Percentiles rank a stretch among this genome's conserved stretches.
These are phyloP conservation scores for Beta vulgaris DNA, from an alignment of 148 eudicot species.

Conservation along the genomic window DNA sequence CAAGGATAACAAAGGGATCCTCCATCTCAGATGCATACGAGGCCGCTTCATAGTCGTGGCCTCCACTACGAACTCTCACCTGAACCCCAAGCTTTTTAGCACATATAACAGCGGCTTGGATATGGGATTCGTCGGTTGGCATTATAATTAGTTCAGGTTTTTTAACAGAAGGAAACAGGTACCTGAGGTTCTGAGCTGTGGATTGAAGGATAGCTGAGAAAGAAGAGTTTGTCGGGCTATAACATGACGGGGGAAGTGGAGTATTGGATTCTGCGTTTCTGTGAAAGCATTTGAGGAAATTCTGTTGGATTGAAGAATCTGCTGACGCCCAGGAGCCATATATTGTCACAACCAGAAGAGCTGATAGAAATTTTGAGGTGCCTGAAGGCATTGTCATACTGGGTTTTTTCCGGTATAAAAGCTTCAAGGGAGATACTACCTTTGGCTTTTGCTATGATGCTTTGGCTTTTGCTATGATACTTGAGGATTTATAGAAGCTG, in stretches of 20 bases:
- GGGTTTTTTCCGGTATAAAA: slow-evolving; percentile 1
- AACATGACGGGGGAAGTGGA: slow-evolving; percentile 32
- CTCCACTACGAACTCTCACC: slow-evolving; percentile 47
- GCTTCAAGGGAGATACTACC: not conserved
- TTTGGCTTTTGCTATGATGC: slow-evolving; percentile 4
- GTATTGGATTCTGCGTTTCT: slow-evolving; percentile 15
- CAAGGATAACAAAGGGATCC: slow-evolving; percentile 40
- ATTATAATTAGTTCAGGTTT: slow-evolving; percentile 34
- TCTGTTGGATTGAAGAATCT: slow-evolving; percentile 9
- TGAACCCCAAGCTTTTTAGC: slow-evolving; percentile 31
- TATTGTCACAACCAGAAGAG: slow-evolving; percentile 21
- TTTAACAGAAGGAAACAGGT: slow-evolving; percentile 30
- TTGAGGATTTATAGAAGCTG: slow-evolving; percentile 25
- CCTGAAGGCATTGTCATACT: slow-evolving; percentile 20
- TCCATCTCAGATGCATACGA: slow-evolving; percentile 36
- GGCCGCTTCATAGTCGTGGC: slow-evolving; percentile 52
- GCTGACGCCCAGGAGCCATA: slow-evolving; percentile 22
- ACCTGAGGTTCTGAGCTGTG: slow-evolving; percentile 33
- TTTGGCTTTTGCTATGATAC: not conserved
- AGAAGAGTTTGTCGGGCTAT: slow-evolving; percentile 21
- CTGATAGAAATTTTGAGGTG: slow-evolving; percentile 2
- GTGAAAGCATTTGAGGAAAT: slow-evolving; percentile 28
- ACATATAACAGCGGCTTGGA: slow-evolving; percentile 33
- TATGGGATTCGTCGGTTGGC: slow-evolving; percentile 33
- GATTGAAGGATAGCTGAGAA: slow-evolving; percentile 29